phyloP scores from a whole-genome alignment of 2,329 filamentous ascomycete genomes.

The Pseudogymnoascus sp. region DNA sequence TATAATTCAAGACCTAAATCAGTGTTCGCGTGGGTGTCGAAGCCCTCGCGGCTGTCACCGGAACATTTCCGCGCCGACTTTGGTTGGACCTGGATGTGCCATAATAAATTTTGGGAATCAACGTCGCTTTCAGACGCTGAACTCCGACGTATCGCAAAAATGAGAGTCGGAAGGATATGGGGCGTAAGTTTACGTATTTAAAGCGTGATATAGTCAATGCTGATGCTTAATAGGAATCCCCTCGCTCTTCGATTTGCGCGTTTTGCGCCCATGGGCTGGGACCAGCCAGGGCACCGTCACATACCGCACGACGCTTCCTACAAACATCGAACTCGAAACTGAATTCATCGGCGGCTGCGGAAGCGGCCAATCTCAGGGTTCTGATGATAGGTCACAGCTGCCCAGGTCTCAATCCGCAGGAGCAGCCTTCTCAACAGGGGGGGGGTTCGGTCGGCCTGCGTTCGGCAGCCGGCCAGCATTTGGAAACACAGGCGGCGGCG shows the following conservation, averaged over 20 bases:
- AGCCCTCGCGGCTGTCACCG: background rate
- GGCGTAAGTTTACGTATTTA: slow-evolving; percentile 19
- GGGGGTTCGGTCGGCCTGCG: slow-evolving; percentile 17
- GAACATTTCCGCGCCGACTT: slow-evolving; percentile 10
- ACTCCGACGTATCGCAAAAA: slow-evolving; percentile 17
- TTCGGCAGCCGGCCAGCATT: slow-evolving; percentile 12
- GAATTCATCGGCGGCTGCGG: background rate
- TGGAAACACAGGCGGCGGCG: background rate
- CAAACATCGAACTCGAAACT: slow-evolving; percentile 22
- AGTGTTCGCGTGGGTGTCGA: background rate
- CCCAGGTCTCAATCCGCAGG: background rate
- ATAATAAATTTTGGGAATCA: slow-evolving; percentile 15
- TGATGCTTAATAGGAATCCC: slow-evolving; percentile 21
- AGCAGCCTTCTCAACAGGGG: background rate
- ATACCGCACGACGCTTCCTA: slow-evolving; percentile 28
- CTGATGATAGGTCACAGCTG: background rate
- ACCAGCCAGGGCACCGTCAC: slow-evolving; percentile 24
- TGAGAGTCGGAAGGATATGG: slow-evolving; percentile 27
- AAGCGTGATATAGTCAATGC: background rate
- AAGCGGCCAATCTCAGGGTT: background rate
- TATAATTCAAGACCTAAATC: background rate
- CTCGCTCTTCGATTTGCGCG: slow-evolving; percentile 26
- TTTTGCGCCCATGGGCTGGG: slow-evolving; percentile 30
- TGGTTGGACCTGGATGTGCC: slow-evolving; percentile 1
- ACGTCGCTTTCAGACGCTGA: background rate